These are phyloP conservation scores for Cenchrus americanus DNA, from an alignment of 176 grass and related monocot genomes.

Conservation along the genomic window DNA sequence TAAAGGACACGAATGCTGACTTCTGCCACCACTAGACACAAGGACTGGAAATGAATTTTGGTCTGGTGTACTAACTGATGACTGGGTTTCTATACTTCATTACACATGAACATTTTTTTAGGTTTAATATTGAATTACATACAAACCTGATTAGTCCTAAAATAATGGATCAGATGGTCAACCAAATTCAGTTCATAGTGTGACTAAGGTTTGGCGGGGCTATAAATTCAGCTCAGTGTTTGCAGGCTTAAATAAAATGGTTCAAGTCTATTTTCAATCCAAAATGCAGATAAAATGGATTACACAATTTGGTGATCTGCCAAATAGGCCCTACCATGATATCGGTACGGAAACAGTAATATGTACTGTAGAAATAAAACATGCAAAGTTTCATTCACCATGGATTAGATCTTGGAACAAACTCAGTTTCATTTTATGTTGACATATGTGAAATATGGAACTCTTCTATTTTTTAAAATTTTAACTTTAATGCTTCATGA, in stretches of 20 bases:
- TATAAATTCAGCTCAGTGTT: not conserved
- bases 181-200: slow-evolving; percentile 12
- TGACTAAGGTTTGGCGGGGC: not conserved
- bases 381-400: not conserved
- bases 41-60: not conserved
- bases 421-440: not conserved
- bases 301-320: not conserved
- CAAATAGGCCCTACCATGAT: not conserved
- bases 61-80: not conserved
- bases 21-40: not conserved
- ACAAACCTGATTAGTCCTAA: not conserved
- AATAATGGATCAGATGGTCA: not conserved
- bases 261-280: not conserved
- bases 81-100: slow-evolving; percentile 5
- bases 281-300: not conserved
- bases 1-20: not conserved
- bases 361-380: slow-evolving; percentile 9
- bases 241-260: not conserved
- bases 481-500: slow-evolving; percentile 18
- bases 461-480: slow-evolving; percentile 16
- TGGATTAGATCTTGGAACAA: not conserved
- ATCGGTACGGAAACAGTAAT: not conserved
- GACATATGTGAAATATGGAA: not conserved
- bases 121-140: not conserved
- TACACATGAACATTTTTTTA: not conserved